Conservation (phyloP, 768 basidiomycete species). For the Boletus eberwhitei region DNA sequence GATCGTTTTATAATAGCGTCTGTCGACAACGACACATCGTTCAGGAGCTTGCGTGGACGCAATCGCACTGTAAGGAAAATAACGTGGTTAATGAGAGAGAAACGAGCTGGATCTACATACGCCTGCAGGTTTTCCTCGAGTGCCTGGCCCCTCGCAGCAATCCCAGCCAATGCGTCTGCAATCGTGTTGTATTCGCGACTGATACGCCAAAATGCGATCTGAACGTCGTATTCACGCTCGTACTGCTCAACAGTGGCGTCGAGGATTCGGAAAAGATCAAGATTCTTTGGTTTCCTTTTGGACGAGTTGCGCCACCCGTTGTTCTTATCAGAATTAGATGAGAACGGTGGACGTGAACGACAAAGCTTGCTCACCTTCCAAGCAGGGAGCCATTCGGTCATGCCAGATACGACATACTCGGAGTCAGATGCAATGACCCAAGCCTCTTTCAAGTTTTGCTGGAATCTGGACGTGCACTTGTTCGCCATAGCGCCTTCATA, state of each 20-base stretch:
- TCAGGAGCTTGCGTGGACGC: not conserved
- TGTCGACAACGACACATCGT: not conserved
- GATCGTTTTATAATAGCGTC: not conserved
- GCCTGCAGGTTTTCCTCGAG: not conserved
- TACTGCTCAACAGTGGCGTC: not conserved
- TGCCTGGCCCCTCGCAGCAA: not conserved
- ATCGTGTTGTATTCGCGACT: not conserved
- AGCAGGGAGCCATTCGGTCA: not conserved
- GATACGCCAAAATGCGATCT: constrained; percentile 1
- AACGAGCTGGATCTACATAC: not conserved
- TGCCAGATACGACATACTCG: constrained; percentile 1
- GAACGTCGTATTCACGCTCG: not conserved
- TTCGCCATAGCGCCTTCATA: not conserved
- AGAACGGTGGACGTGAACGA: not conserved
- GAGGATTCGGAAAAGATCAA: constrained; percentile 1
- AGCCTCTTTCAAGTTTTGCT: not conserved
- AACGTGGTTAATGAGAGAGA: not conserved
- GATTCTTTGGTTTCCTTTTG: not conserved
- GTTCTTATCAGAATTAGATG: not conserved
- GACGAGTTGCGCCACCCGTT: not conserved
- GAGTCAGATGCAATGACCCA: constrained; percentile 1
- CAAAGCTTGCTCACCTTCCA: not conserved
- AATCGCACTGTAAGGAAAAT: not conserved
- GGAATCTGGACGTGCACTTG: not conserved
- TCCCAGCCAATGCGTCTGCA: not conserved